Base-by-base conservation (phyloP, 2,329 filamentous ascomycete species). In the Aureobasidium sp. region DNA sequence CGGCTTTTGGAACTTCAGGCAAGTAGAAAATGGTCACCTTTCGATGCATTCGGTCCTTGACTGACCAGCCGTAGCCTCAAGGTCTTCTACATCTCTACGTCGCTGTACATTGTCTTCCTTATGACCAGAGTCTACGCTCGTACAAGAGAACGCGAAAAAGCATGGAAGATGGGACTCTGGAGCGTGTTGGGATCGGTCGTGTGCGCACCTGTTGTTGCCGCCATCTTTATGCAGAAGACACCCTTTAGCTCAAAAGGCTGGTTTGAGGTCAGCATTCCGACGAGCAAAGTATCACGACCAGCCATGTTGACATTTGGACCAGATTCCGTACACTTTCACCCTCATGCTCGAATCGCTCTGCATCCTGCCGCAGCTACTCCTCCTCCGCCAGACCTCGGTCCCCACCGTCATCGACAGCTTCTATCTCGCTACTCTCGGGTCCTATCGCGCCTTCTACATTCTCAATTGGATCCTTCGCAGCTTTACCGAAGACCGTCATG, bases 391-490 rank as follows among this genome's bases (percentile, higher is more conserved):
- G 75, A 97, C 93, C n/a, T 91, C 87, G 29, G 91, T 97, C 0
- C 93, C 93, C 0, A 97, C 93, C 53, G 93, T 97, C 51, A 92
- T 97, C 76, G 90, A 96, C 74, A 96, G 90, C n/a, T 96, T 89
- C 77, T 97, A 97, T 75, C 88, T 97, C 61, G 80, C 94, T 55
- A 86, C 91, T 0, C 84, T 97, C 1, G 93, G 92, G 39, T 87
- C 87, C 14, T 97, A 97, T 77, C 89, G 93, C 62, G 89, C 81
- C 53, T 84, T 97, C 65, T 97, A 97, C 76, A 87, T 96, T 64
- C 75, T 96, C 52, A 97, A 96, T 74, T 97, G 93, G 93, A 87
- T 97, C 68, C 78, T 84, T 64, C 85, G 89, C 36, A 82, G 81
- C 63, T 62, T 64, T 8, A 64, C 44, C 20, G 64, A 62, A 17